A percentile compares a stretch with the other conserved stretches of the same genome.
These are phyloP conservation scores for Ceratobasidium theobromae DNA, from an alignment of 1,284 basidiomycete species.

Conservation along the genomic window DNA sequence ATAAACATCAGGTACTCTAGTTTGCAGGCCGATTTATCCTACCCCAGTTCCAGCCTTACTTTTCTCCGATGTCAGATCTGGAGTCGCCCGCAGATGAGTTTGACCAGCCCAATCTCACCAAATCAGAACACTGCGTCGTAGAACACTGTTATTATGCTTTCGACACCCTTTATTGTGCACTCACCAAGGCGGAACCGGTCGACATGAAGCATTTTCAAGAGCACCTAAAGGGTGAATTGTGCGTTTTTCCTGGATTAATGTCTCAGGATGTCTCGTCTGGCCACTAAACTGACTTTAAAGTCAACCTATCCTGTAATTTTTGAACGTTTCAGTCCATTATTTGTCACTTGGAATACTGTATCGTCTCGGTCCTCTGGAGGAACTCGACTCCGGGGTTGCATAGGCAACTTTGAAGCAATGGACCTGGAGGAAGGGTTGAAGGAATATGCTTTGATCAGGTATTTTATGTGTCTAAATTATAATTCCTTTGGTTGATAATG, in stretches of 20 bases:
- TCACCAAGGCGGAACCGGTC: slow-evolving; percentile 57
- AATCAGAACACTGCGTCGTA: slow-evolving; percentile 54
- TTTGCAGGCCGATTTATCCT: neutral
- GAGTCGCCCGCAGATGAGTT: neutral
- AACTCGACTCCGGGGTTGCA: slow-evolving; percentile 84
- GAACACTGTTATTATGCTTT: slow-evolving; percentile 80
- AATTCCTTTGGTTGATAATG: neutral
- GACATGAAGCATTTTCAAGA: slow-evolving; percentile 58
- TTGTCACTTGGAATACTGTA: slow-evolving; percentile 93
- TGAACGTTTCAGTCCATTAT: slow-evolving; percentile 74
- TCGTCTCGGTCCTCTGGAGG: slow-evolving; percentile 59
- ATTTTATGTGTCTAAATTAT: slow-evolving; percentile 12
- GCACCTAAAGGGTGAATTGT: slow-evolving; percentile 61
- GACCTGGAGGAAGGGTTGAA: slow-evolving; percentile 74
- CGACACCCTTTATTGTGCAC: slow-evolving; percentile 72
- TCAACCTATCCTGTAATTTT: neutral
- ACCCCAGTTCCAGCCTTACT: neutral
- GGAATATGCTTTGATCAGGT: slow-evolving; percentile 88
- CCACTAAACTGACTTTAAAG: slow-evolving; percentile 40
- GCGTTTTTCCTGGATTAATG: neutral
- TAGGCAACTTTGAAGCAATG: slow-evolving; percentile 87
- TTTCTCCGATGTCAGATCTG: slow-evolving; percentile 14
- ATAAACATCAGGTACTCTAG: neutral
- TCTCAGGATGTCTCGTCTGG: neutral
- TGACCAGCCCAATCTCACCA: neutral